A percentile compares a stretch with the other conserved stretches of the same genome.
These are phyloP conservation scores for Marvania coccoides DNA, from an alignment of 139 green algal genomes.

Conservation along the genomic window DNA sequence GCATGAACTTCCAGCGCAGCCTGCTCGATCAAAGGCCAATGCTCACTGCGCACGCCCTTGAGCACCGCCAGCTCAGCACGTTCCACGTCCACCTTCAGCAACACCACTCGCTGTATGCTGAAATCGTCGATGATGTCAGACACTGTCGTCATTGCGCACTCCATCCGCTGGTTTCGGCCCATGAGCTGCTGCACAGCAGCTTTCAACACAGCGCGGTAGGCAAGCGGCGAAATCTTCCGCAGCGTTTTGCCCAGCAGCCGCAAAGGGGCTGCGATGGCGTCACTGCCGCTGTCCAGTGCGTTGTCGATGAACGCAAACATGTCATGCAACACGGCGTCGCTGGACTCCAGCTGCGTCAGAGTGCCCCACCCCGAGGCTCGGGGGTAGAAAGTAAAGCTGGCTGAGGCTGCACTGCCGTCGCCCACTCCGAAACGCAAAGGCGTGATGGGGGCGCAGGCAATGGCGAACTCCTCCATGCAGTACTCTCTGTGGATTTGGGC, in stretches of 20 bases:
- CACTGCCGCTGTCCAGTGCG: constrained; percentile 12
- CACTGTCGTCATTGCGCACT: constrained; percentile 15
- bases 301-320: constrained; percentile 35
- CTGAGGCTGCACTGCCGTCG: constrained; percentile 1
- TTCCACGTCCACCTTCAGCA: constrained; percentile 56
- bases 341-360: constrained; percentile 18
- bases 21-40: constrained; percentile 43
- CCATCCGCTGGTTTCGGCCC: not conserved
- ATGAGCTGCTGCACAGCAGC: constrained; percentile 18
- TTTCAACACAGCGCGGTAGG: not conserved
- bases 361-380: constrained; percentile 32
- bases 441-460: not conserved
- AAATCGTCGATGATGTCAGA: constrained; percentile 19
- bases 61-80: constrained; percentile 43
- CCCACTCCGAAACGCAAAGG: constrained; percentile 9
- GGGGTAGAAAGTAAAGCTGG: constrained; percentile 32
- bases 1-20: constrained; percentile 31
- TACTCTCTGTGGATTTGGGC: constrained; percentile 2
- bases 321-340: constrained; percentile 20
- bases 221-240: not conserved
- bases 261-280: not conserved
- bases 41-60: constrained; percentile 8
- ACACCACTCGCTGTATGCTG: constrained; percentile 17
- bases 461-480: not conserved
- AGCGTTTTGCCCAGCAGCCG: not conserved